These are phyloP conservation scores for Chlorophyllum brunneum DNA, from an alignment of 768 basidiomycete species.

Conservation along the genomic window DNA sequence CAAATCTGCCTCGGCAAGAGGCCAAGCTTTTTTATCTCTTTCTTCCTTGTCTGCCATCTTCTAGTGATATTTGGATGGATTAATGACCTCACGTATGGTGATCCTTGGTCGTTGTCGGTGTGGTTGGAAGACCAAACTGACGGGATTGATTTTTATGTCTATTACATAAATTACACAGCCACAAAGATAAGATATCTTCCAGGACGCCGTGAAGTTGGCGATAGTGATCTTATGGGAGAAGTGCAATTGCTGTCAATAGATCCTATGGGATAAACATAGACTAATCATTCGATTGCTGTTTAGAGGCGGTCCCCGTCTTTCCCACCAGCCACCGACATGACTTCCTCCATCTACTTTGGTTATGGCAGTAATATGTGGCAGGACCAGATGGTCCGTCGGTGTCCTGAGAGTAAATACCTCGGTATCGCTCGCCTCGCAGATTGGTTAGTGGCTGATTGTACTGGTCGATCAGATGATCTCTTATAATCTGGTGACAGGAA, in stretches of 20 bases:
- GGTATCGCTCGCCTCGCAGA: conserved; percentile 36
- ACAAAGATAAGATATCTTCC: not conserved
- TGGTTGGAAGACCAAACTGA: not conserved
- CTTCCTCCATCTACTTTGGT: conserved; percentile 36
- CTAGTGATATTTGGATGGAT: conserved; percentile 11
- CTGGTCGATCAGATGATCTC: not conserved
- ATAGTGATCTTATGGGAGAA: no score
- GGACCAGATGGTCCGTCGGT: conserved; percentile 45
- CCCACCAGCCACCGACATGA: not conserved
- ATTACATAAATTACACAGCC: conserved; percentile 4
- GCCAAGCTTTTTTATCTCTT: conserved; percentile 74
- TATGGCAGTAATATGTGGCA: conserved; percentile 51
- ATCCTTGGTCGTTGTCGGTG: conserved; percentile 73
- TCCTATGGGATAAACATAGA: not conserved
- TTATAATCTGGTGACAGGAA: conserved; percentile 29
- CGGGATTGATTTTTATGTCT: not conserved
- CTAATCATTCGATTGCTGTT: not conserved
- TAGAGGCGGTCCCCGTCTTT: not conserved
- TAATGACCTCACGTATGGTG: conserved; percentile 73
- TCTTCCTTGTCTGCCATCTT: conserved; percentile 57
- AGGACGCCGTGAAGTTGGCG: no score
- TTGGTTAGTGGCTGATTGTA: conserved; percentile 29
- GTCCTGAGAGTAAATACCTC: conserved; percentile 37
- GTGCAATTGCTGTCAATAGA: no score
- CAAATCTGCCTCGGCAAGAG: conserved; percentile 77